Percentiles rank a stretch among this genome's conserved stretches.
Evolutionary conservation across 768 basidiomycete species (phyloP).

Genomic region (Bullera alba): DNA sequence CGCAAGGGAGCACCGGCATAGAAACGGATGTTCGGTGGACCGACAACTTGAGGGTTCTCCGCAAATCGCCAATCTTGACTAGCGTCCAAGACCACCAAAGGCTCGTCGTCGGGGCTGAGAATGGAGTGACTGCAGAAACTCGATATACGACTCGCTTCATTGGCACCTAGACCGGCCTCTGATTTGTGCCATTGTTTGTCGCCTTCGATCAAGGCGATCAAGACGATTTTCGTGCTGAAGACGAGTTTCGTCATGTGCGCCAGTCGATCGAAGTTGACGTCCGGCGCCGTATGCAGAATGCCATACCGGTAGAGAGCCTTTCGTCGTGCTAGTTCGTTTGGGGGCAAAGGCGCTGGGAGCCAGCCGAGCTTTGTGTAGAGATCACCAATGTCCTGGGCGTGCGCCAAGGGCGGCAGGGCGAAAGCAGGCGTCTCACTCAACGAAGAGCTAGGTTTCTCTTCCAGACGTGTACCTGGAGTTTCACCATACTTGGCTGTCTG

Average conservation of each 20-base stretch:
- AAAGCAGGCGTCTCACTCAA: background rate
- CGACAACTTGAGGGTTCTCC: conserved; percentile 67
- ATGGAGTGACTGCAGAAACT: conserved; percentile 72
- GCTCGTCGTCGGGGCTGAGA: conserved; percentile 57
- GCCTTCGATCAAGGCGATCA: conserved; percentile 75
- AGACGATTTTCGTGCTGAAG: conserved; percentile 78
- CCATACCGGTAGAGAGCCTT: conserved; percentile 86
- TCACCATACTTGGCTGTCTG: conserved; percentile 22
- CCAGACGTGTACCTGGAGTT: conserved; percentile 5
- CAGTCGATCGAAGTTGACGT: conserved; percentile 88
- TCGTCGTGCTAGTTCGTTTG: conserved; percentile 72
- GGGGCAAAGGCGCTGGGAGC: conserved; percentile 71
- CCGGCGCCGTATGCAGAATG: conserved; percentile 76
- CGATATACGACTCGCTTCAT: conserved; percentile 53
- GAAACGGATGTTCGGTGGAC: conserved; percentile 66
- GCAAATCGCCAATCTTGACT: conserved; percentile 79
- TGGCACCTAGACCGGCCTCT: conserved; percentile 56
- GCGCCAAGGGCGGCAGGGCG: background rate
- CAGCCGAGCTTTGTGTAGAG: conserved; percentile 43
- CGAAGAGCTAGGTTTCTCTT: background rate
- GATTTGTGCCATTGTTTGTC: conserved; percentile 87
- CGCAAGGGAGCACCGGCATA: conserved; percentile 86
- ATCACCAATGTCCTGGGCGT: conserved; percentile 18
- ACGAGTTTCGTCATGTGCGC: conserved; percentile 87
- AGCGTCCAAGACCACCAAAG: conserved; percentile 75